A percentile compares a stretch with the other conserved stretches of the same genome.
Conservation (phyloP, 306 rosid species). For the Adenanthera pavonina region DNA sequence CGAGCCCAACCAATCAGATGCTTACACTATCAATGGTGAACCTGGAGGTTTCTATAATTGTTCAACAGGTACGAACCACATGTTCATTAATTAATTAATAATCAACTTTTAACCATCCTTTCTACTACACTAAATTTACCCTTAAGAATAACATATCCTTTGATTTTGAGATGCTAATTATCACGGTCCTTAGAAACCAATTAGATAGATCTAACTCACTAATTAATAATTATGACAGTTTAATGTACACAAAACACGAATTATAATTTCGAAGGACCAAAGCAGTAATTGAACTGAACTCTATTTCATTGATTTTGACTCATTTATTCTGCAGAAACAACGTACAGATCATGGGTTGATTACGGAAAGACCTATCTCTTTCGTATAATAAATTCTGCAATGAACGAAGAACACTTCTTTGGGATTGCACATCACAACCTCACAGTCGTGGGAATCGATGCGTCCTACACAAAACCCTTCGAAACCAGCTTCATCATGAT, state of each 20-base stretch:
- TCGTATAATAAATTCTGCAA: slow-evolving; percentile 35
- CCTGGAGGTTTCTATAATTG: slow-evolving; percentile 41
- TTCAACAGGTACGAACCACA: slow-evolving; percentile 14
- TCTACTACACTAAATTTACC: too few species aligned
- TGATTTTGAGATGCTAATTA: too few species aligned
- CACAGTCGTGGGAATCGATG: slow-evolving; percentile 48
- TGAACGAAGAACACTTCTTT: slow-evolving; percentile 53
- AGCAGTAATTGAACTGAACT: neutral
- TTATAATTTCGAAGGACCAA: too few species aligned
- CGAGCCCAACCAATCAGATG: slow-evolving; percentile 44
- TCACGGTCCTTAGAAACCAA: too few species aligned
- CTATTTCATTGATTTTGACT: neutral
- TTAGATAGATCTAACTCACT: too few species aligned
- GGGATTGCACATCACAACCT: slow-evolving; percentile 50
- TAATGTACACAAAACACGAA: too few species aligned
- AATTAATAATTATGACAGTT: too few species aligned
- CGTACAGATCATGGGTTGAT: slow-evolving; percentile 24
- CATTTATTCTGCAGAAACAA: slow-evolving; percentile 39
- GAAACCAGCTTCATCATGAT: slow-evolving; percentile 45
- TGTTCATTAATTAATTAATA: neutral
- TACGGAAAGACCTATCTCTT: slow-evolving; percentile 51
- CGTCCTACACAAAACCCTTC: slow-evolving; percentile 46
- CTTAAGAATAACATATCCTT: too few species aligned
- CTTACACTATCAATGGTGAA: slow-evolving; percentile 48
- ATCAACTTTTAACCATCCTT: neutral